Percentiles rank a stretch among this genome's conserved stretches.
Evolutionary conservation across 305 asterid genomes (phyloP).

Genomic region (Fraxinus floribunda): DNA sequence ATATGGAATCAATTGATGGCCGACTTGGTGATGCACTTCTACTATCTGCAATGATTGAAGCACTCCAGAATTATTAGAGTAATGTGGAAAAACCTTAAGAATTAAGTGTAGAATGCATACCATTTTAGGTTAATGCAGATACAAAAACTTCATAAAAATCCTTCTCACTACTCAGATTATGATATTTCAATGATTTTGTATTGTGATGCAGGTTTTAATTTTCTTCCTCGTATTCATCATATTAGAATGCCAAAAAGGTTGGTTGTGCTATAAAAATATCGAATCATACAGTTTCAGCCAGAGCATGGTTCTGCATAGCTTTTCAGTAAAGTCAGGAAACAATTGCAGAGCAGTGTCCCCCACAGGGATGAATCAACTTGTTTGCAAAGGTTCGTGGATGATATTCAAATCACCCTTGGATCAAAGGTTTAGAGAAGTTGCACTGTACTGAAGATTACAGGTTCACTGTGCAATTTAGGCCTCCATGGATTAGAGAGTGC

Average conservation of each 20-base stretch:
- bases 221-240: not conserved
- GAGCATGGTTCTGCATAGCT: not conserved
- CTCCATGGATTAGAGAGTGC: not conserved
- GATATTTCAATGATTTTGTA: not conserved
- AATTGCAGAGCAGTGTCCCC: not conserved
- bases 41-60: conserved; percentile 22
- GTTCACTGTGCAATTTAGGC: not conserved
- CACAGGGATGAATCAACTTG: not conserved
- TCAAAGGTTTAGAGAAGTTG: not conserved
- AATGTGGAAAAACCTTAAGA: not conserved
- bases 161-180: not conserved
- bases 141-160: not conserved
- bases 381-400: not conserved
- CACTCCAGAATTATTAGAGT: not conserved
- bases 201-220: not conserved
- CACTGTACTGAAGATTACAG: not conserved
- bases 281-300: not conserved
- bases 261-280: not conserved
- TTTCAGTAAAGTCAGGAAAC: not conserved
- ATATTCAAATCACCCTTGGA: not conserved
- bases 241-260: not conserved
- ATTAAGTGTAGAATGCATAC: not conserved
- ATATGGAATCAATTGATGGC: conserved; percentile 38
- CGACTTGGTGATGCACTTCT: conserved; percentile 40
- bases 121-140: not conserved